A percentile compares a stretch with the other conserved stretches of the same genome.
These are phyloP conservation scores for Yarrowia sp. DNA, from an alignment of 805 yeast genomes.

Conservation along the genomic window DNA sequence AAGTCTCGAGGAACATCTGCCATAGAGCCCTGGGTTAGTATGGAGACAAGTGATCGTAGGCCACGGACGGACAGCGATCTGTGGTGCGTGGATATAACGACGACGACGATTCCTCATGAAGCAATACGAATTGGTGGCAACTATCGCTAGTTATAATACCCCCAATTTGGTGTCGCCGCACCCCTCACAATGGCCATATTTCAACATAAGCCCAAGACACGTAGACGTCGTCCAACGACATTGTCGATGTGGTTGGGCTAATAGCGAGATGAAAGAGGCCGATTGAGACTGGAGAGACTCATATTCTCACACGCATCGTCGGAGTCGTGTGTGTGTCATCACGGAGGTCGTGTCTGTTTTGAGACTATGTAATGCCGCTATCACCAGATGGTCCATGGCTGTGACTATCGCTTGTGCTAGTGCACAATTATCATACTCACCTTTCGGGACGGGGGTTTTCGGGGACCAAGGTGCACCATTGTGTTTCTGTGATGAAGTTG, in stretches of 20 bases:
- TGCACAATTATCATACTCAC: slow-evolving; percentile 37
- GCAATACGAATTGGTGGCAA: too few species aligned
- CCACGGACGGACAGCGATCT: too few species aligned
- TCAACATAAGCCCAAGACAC: too few species aligned
- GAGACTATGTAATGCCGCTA: background rate
- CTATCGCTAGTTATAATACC: too few species aligned
- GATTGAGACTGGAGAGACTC: too few species aligned
- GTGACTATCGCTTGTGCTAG: background rate
- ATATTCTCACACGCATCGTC: too few species aligned
- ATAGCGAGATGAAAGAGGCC: too few species aligned
- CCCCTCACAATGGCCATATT: too few species aligned
- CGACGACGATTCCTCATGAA: too few species aligned
- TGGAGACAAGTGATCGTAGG: background rate
- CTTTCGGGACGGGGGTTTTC: slow-evolving; percentile 75
- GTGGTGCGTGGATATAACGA: too few species aligned
- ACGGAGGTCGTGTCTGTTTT: background rate
- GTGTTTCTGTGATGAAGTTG: background rate
- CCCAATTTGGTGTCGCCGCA: too few species aligned
- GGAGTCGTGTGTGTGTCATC: too few species aligned
- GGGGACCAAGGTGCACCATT: slow-evolving; percentile 85
- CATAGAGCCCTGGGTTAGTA: slow-evolving; percentile 47
- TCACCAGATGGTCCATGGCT: background rate
- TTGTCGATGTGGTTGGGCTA: background rate
- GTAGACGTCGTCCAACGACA: background rate
- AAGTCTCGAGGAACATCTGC: slow-evolving; percentile 65